Base-by-base conservation (phyloP, 2,329 filamentous ascomycete species). In the Trichoderma sp. region DNA sequence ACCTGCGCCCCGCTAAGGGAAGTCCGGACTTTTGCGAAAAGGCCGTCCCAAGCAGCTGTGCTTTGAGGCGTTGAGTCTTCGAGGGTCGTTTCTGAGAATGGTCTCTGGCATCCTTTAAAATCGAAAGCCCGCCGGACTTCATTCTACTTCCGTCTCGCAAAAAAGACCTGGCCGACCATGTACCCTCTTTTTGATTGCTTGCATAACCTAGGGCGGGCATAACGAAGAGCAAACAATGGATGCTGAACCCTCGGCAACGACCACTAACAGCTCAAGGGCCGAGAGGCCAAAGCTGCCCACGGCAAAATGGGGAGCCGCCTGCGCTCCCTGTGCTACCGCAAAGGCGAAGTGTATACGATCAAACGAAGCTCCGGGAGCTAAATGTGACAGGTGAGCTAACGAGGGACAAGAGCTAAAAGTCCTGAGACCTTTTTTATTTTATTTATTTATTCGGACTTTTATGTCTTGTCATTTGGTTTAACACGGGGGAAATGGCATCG, bases 321-420 rank as follows among this genome's bases (percentile, higher is more conserved):
- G 85, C 64, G 80, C 83, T 6, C 79, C 84, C 1, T 87, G 85
- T 74, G 84, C 85, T 7, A 79, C 81, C 14, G 84, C 85, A 36
- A 87, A 87, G 74, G 84, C 85, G 8, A 86, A 86, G 73, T 87
- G 85, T 73, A 81, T 86, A 58, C 82, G 84, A 9, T 81, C 83
- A 7, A 82, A 81, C 70, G 74, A 77, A 4, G 72, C 74, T 3
- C 74, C 77, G 0, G 80, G 80, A 1, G 75, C 82, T 21, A 86
- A 85, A 73, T 87, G 85, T 72, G 85, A 86, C 71, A 81, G 82
- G 82, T 84, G 72, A 75, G 79, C 28, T 24, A 32, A 43, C 3
- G n/a, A 39, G 3, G 12, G n/a, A 53, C 11, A 28, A 18, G 32
- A 56, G 11, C 21, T n/a, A 21, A 36, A 57, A 9, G 6, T 34